Evolutionary conservation across 495 filamentous ascomycete species (phyloP), one percentile per base, ranked within the genome.

Genomic region (Penicillium robsamsonii): DNA sequence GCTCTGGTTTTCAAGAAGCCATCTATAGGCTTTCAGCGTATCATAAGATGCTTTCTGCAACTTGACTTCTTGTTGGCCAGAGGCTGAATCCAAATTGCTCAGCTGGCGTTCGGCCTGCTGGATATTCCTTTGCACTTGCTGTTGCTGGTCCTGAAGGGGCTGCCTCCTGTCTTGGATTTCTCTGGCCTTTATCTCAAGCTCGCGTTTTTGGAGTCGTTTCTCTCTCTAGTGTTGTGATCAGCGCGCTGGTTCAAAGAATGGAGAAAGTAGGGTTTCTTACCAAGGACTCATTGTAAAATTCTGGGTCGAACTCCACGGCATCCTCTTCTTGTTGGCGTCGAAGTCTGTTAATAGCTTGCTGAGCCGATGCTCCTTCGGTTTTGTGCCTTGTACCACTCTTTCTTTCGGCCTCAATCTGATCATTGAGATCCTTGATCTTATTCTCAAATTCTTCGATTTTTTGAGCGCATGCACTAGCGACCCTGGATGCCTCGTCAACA

Each of bases 31-130:
- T 61, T 66, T 78, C 11, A 76, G 73, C 3, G 87, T 84, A 53
- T 97, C 90, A 0, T 30, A 41, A 4, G 87, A 86, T 2, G 76
- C 2, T 7, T 60, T 67, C 37, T 70, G 72, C 10, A 97, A 76
- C 60, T 86, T 84, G 41, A 62, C 80, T 56, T 86, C 79, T 55
- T 89, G 86, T 61, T 89, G 88, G 12, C 94, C 94, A 22, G 84
- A 78, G 53, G 88, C 84, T 2, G 93, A 93, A 41, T 91, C 79
- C 27, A 96, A 74, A 27, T 69, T 75, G 30, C 70, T 62, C n/a
- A 92, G 60, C 38, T 87, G 79, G 13, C 62, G 56, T 54, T 83
- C 55, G 10, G 79, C 68, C 5, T 67, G 56, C 4, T 75, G 40
- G 10, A 80, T 69, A 22, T 65, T 57, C 2, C 58, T 17, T 2